Conservation (phyloP, 108 stramenopile species). For the Cyclotella atomus region DNA sequence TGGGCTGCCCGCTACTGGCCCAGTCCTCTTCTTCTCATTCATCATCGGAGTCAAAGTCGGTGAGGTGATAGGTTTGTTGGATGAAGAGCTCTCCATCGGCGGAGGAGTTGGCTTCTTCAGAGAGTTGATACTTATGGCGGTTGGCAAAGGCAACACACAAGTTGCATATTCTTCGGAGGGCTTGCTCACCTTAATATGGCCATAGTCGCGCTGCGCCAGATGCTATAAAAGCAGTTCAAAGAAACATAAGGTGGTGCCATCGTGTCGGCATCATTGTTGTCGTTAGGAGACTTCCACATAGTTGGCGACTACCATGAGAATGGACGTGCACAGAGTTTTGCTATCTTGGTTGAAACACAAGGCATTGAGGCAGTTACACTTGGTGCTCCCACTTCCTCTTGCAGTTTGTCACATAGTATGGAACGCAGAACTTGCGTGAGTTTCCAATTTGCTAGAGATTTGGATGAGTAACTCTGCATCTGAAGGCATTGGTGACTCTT, state of each 20-base stretch:
- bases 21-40: too few species aligned
- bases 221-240: neutral
- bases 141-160: conserved; percentile 19
- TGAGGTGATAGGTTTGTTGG: too few species aligned
- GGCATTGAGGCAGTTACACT: too few species aligned
- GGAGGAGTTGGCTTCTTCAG: neutral
- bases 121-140: conserved; percentile 21
- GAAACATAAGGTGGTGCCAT: neutral
- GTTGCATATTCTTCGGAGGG: conserved; percentile 32
- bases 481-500: neutral
- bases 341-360: too few species aligned
- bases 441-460: neutral
- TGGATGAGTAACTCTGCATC: neutral
- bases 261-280: neutral
- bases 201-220: conserved; percentile 25
- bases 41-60: too few species aligned
- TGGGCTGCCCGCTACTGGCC: too few species aligned
- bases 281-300: neutral
- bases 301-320: neutral
- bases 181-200: conserved; percentile 26
- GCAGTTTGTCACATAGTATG: neutral
- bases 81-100: too few species aligned
- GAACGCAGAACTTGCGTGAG: neutral
- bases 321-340: too few species aligned
- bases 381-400: too few species aligned